Evolutionary conservation across 306 rosid genomes (phyloP), one percentile per base, ranked within the genome.

Genomic region (Benincasa hispida): DNA sequence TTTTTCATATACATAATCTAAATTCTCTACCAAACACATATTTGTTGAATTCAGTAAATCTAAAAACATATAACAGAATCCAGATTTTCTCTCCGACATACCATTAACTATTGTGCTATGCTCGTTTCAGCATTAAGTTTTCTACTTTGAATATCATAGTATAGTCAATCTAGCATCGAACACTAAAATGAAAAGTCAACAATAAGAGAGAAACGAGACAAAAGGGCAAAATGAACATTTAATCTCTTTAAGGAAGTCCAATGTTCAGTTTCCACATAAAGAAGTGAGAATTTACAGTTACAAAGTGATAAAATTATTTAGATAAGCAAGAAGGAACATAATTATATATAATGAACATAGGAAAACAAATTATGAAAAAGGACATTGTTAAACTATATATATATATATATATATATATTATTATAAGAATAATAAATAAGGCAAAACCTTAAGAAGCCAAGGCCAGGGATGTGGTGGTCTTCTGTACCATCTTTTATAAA

Each of bases 251-350:
- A 8, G 27, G 8, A 22, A 57, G 7, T 22, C 2, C 32, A 57
- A 57, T 57, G 2, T 57, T 57, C 5, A 24, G 30, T 10, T 57
- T 57, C 62, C 62, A 55, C 27, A 6, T 47, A 63, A 63, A 34
- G 35, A 69, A 13, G 28, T 25, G 53, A 73, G 54, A 54, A 78
- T 78, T 84, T 65, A 81, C 69, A 55, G 81, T 79, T 76, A 56
- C 80, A 78, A 74, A 50, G 63, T 39, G 61, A 72, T 78, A 73
- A 22, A 84, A 65, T 74, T 48, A 27, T 47, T 72, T 17, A 27
- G 60, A 39, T 72, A 8, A 70, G 21, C n/a, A 48, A 47, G 58
- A 48, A 48, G 17, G 18, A 30, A 45, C 39, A 47, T 15, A 17
- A 72, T 27, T 48, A 48, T 30, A 17, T 48, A 48, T 30, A 72